These are phyloP conservation scores for Lachnellula occidentalis DNA, from an alignment of 2,329 filamentous ascomycete genomes.

Conservation along the genomic window DNA sequence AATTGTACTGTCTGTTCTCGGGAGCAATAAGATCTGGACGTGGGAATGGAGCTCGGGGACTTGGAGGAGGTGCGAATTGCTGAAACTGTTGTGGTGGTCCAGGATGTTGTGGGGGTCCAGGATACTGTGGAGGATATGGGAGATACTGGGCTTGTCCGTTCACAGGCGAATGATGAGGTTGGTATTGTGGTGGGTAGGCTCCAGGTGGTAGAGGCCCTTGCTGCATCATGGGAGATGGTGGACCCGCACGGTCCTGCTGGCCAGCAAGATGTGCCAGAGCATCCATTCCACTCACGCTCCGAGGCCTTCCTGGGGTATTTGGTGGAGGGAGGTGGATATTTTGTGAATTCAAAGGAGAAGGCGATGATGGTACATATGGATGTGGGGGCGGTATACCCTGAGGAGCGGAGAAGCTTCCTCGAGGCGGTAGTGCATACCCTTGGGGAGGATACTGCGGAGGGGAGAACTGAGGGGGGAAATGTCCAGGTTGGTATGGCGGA, in stretches of 20 bases:
- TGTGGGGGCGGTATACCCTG: constrained; percentile 25
- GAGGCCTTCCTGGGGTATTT: constrained; percentile 15
- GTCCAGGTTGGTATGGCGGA: constrained; percentile 10
- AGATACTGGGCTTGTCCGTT: constrained; percentile 22
- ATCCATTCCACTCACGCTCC: constrained; percentile 25
- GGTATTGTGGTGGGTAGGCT: constrained; percentile 16
- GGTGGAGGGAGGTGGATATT: constrained; percentile 24
- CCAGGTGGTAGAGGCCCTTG: constrained; percentile 17
- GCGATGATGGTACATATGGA: constrained; percentile 29
- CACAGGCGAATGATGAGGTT: constrained; percentile 16
- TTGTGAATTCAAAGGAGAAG: constrained; percentile 25
- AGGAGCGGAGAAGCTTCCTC: constrained; percentile 24
- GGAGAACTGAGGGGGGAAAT: not conserved
- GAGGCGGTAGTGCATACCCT: constrained; percentile 3
- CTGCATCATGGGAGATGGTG: constrained; percentile 24
- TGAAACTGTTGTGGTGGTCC: constrained; percentile 12
- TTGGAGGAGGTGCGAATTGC: constrained; percentile 16
- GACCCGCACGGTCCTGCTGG: constrained; percentile 28
- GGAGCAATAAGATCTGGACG: constrained; percentile 19
- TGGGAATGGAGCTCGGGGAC: constrained; percentile 20
- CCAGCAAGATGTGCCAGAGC: constrained; percentile 29
- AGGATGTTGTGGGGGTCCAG: constrained; percentile 12
- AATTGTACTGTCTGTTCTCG: constrained; percentile 30
- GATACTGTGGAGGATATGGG: constrained; percentile 16
- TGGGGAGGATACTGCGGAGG: constrained; percentile 9